phyloP scores from a whole-genome alignment of 352 stramenopile genomes.

The Phytophthora hibernalis region DNA sequence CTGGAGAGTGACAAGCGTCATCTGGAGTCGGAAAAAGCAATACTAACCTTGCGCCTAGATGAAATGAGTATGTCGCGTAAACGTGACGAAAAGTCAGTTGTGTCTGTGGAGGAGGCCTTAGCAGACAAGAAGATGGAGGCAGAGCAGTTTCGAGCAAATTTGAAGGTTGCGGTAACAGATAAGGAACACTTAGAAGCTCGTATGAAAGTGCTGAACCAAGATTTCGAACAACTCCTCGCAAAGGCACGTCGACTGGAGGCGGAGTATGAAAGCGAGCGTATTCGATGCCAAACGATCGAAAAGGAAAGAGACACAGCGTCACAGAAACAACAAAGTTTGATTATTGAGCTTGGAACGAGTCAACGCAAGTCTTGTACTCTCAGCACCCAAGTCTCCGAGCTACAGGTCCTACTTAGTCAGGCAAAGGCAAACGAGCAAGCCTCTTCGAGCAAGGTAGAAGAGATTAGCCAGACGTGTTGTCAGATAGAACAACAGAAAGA shows the following conservation, averaged over 20 bases:
- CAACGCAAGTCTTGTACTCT: conserved; percentile 36
- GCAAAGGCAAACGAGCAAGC: conserved; percentile 54
- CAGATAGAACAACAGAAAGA: conserved; percentile 45
- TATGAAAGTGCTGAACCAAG: conserved; percentile 32
- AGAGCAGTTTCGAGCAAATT: conserved; percentile 49
- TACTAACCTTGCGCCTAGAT: conserved; percentile 29
- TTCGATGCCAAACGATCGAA: conserved; percentile 43
- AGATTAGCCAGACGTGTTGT: conserved; percentile 37
- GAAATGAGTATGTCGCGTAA: conserved; percentile 30
- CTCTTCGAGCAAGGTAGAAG: conserved; percentile 37
- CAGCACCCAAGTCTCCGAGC: conserved; percentile 34
- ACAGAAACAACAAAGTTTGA: conserved; percentile 37
- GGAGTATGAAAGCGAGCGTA: conserved; percentile 33
- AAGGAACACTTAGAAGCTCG: conserved; percentile 47
- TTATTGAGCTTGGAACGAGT: conserved; percentile 42
- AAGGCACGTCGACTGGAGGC: conserved; percentile 42
- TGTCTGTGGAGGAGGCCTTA: conserved; percentile 23
- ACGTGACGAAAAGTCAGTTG: conserved; percentile 26
- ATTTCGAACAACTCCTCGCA: conserved; percentile 41
- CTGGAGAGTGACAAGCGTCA: conserved; percentile 50
- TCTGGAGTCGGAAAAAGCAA: conserved; percentile 43
- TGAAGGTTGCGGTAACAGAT: conserved; percentile 44
- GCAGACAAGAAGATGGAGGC: conserved; percentile 57
- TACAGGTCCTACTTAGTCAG: conserved; percentile 45
- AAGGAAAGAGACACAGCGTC: conserved; percentile 38